A percentile compares a stretch with the other conserved stretches of the same genome.
These are phyloP conservation scores for Pythium sukuiense DNA, from an alignment of 352 stramenopile species.

Conservation along the genomic window DNA sequence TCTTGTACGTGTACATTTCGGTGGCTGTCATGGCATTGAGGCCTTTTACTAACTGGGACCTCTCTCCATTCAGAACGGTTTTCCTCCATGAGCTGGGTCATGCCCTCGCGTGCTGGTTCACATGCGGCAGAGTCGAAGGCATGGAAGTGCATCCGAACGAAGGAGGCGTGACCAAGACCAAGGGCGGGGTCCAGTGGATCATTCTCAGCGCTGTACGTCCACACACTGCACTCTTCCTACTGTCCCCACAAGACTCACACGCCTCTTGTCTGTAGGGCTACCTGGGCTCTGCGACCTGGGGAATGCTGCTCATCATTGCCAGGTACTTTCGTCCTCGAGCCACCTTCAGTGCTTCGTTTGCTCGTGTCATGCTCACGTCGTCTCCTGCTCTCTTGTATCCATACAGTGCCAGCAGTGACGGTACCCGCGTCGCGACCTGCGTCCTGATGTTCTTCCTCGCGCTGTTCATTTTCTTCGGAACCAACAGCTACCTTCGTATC, in stretches of 20 bases:
- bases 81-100: constrained; percentile 88
- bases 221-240: too few species aligned
- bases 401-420: constrained; percentile 43
- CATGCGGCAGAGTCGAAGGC: constrained; percentile 79
- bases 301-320: constrained; percentile 77
- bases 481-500: constrained; percentile 82
- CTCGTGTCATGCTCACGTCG: neutral
- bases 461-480: constrained; percentile 81
- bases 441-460: constrained; percentile 87
- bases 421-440: constrained; percentile 63
- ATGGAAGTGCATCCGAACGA: constrained; percentile 90
- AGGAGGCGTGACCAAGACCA: constrained; percentile 78
- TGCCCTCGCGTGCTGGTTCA: constrained; percentile 81
- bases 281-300: constrained; percentile 78
- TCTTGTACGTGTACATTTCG: constrained; percentile 51
- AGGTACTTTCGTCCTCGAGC: constrained; percentile 23
- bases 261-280: constrained; percentile 52
- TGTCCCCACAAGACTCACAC: too few species aligned
- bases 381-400: neutral
- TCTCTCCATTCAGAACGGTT: constrained; percentile 50
- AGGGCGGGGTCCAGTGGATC: constrained; percentile 43
- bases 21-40: too few species aligned
- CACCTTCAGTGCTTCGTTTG: neutral
- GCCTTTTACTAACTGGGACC: too few species aligned
- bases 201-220: constrained; percentile 16